Evolutionary conservation across 1,284 basidiomycete species (phyloP), one percentile per base, ranked within the genome.

Genomic region (Wolfiporia cocos): DNA sequence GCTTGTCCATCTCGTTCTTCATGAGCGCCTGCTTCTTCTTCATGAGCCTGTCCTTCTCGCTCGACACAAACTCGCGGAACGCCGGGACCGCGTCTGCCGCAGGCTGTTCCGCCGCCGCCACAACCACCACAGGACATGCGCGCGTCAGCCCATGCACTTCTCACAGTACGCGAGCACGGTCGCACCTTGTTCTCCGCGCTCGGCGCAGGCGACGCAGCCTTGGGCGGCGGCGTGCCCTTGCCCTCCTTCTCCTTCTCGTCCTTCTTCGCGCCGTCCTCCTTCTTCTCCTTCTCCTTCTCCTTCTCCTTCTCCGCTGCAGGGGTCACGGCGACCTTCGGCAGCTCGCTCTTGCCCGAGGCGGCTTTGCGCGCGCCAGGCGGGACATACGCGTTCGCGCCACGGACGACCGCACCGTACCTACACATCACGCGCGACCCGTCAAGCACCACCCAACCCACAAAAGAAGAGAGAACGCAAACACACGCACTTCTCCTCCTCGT

Each of bases 401-500:
- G 86, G 36, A 90, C 83, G 30, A 99, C 95, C 26, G 92, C 92
- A 47, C 91, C 89, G 62, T 94, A 98, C 63, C 90, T 94, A 55
- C 22, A 43, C n/a, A n/a, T n/a, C n/a, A n/a, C n/a, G n/a, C n/a
- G n/a, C n/a, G n/a, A n/a, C n/a, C n/a, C n/a, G n/a, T n/a, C n/a
- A n/a, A n/a, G n/a, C n/a, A n/a, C 43, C 53, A 47, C 28, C 44
- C 38, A 48, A 29, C 45, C 38, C 47, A 44, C 37, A 31, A 50
- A 46, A n/a, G n/a, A n/a, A n/a, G n/a, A n/a, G n/a, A n/a, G n/a
- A n/a, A n/a, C n/a, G n/a, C n/a, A n/a, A n/a, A n/a, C n/a, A n/a
- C 21, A 70, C 75, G 52, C 55, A 92, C 90, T 92, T 94, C 70
- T 97, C 93, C 67, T 98, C 96, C 67, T 99, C 95, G 60, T 95